phyloP scores from a whole-genome alignment of 306 rosid species.

The Chamaecrista fasciculata region DNA sequence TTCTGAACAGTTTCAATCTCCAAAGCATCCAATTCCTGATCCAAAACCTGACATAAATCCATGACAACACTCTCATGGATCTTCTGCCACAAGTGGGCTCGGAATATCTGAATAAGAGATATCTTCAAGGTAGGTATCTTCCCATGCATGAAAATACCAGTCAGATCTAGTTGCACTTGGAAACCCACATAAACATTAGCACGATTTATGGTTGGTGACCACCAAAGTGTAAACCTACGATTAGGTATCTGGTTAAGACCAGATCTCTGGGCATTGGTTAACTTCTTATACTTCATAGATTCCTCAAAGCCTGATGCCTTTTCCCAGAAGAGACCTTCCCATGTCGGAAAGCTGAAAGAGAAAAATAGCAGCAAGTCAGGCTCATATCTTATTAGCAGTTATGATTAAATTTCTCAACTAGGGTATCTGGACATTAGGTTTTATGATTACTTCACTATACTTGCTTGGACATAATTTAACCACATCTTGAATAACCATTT shows the following conservation, averaged over 20 bases:
- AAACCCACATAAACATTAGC: constrained; percentile 99
- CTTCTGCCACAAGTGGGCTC: constrained; percentile 99
- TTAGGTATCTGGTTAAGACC: constrained; percentile 99
- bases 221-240: constrained; percentile 99
- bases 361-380: constrained; percentile 28
- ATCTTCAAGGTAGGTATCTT: constrained; percentile 98
- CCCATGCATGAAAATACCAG: constrained; percentile 99
- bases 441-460: neutral
- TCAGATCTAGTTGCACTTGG: constrained; percentile 97
- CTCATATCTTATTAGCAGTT: neutral
- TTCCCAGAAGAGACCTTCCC: constrained; percentile 56
- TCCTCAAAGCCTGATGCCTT: constrained; percentile 99
- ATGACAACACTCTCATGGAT: constrained; percentile 99
- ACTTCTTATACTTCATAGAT: constrained; percentile 98
- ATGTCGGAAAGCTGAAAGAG: constrained; percentile 22
- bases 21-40: constrained; percentile 97
- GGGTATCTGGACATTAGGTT: neutral
- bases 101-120: constrained; percentile 92
- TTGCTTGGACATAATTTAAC: neutral
- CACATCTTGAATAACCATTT: neutral
- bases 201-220: constrained; percentile 98
- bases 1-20: constrained; percentile 99
- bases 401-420: neutral
- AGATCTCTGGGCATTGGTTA: constrained; percentile 99
- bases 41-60: constrained; percentile 99